Conservation (phyloP, 2,329 filamentous ascomycete genomes). For the Fusarium coicis region DNA sequence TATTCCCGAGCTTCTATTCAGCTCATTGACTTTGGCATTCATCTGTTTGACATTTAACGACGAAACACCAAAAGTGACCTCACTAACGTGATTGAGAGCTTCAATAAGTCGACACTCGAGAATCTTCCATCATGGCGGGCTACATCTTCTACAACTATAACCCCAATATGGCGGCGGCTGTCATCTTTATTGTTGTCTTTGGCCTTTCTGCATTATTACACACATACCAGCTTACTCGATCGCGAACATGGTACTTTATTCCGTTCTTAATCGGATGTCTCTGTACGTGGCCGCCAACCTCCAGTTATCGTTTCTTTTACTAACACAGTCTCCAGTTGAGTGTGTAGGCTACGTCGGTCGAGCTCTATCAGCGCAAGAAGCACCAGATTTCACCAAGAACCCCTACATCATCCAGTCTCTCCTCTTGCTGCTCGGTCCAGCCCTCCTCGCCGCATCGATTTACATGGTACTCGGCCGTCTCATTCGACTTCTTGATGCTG, state of each 20-base stretch:
- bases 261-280: conserved; percentile 63
- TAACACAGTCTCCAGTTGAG: conserved; percentile 37
- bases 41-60: not conserved
- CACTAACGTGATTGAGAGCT: not conserved
- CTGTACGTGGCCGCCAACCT: conserved; percentile 50
- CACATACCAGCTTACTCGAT: conserved; percentile 51
- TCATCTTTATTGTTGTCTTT: conserved; percentile 56
- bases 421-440: conserved; percentile 52
- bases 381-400: conserved; percentile 49
- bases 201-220: conserved; percentile 52
- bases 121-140: conserved; percentile 25
- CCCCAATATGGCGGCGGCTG: conserved; percentile 56
- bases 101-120: not conserved
- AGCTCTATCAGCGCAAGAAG: conserved; percentile 55
- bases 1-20: not conserved
- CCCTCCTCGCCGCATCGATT: conserved; percentile 57
- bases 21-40: not conserved
- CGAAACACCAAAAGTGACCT: not conserved
- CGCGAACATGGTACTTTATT: conserved; percentile 63
- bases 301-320: not conserved
- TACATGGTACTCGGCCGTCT: conserved; percentile 60
- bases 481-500: conserved; percentile 52
- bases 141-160: conserved; percentile 58
- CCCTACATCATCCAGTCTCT: conserved; percentile 56
- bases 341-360: conserved; percentile 59